Percentiles rank a stretch among this genome's conserved stretches.
These are phyloP conservation scores for Scedosporium minutisporum DNA, from an alignment of 2,329 filamentous ascomycete genomes.

Conservation along the genomic window DNA sequence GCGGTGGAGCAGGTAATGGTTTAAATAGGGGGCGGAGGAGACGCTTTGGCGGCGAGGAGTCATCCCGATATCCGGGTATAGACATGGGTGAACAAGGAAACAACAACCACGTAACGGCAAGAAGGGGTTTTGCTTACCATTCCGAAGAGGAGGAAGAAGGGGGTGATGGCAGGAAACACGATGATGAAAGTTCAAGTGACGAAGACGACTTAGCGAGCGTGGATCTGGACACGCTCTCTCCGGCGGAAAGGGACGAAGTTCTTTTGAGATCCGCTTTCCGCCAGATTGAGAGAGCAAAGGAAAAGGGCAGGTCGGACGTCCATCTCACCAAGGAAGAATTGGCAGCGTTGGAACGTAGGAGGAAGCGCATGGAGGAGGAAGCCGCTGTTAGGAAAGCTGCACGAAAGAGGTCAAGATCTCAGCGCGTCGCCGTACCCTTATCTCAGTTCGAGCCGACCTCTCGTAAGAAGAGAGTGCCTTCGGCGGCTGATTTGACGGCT, in stretches of 20 bases:
- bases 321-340: conserved; percentile 72
- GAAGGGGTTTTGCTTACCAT: conserved; percentile 5
- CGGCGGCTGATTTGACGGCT: conserved; percentile 25
- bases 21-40: conserved; percentile 26
- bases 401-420: conserved; percentile 26
- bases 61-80: conserved; percentile 50
- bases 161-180: conserved; percentile 26
- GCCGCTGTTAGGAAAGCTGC: conserved; percentile 23
- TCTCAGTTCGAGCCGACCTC: conserved; percentile 37
- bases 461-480: conserved; percentile 12
- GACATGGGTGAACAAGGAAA: conserved; percentile 38
- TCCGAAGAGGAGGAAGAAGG: conserved; percentile 19
- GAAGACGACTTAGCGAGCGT: conserved; percentile 39
- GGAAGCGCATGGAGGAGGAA: conserved; percentile 47
- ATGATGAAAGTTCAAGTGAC: conserved; percentile 37
- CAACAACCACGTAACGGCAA: conserved; percentile 21
- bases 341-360: conserved; percentile 63
- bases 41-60: conserved; percentile 45
- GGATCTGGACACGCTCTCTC: conserved; percentile 39
- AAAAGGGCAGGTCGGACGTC: conserved; percentile 67
- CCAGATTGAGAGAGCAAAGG: conserved; percentile 69
- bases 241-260: conserved; percentile 60
- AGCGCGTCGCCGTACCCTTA: conserved; percentile 43
- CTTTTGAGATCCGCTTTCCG: conserved; percentile 70
- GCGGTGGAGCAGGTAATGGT: conserved; percentile 28